A percentile compares a stretch with the other conserved stretches of the same genome.
Conservation (phyloP, 2,329 filamentous ascomycete species). For the Metarhizium brunneum region DNA sequence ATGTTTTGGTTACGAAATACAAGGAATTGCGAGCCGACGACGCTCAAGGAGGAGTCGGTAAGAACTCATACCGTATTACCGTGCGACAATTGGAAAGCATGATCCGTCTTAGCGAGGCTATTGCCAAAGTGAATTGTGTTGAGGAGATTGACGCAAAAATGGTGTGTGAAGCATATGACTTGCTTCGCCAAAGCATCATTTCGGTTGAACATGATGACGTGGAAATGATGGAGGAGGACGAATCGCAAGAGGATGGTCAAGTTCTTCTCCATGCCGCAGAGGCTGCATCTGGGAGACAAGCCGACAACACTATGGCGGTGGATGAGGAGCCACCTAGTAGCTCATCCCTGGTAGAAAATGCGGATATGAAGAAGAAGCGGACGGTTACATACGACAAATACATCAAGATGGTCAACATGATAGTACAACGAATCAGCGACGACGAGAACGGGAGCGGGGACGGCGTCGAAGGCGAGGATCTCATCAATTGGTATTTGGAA, state of each 20-base stretch:
- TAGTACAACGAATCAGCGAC: slow-evolving; percentile 75
- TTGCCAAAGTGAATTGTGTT: slow-evolving; percentile 94
- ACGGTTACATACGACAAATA: slow-evolving; percentile 96
- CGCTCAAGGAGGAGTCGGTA: slow-evolving; percentile 83
- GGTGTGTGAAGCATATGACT: slow-evolving; percentile 84
- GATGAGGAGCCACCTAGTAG: slow-evolving; percentile 17
- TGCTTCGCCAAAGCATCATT: slow-evolving; percentile 91
- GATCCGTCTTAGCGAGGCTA: slow-evolving; percentile 94
- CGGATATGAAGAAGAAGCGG: slow-evolving; percentile 48
- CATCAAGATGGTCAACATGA: slow-evolving; percentile 75
- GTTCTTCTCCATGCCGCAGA: slow-evolving; percentile 31
- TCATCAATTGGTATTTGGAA: slow-evolving; percentile 87
- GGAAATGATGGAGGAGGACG: slow-evolving; percentile 75
- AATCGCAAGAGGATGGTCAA: slow-evolving; percentile 34
- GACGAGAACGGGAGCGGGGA: slow-evolving; percentile 70
- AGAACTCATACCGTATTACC: slow-evolving; percentile 95
- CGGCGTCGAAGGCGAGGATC: slow-evolving; percentile 73
- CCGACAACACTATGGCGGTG: slow-evolving; percentile 33
- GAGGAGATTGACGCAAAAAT: slow-evolving; percentile 78
- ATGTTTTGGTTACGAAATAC: slow-evolving; percentile 81
- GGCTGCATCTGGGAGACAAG: slow-evolving; percentile 33
- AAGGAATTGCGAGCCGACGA: slow-evolving; percentile 92
- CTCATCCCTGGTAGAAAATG: slow-evolving; percentile 11
- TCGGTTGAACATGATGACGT: slow-evolving; percentile 97
- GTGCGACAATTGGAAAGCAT: slow-evolving; percentile 92